Percentiles rank a stretch among this genome's conserved stretches.
phyloP scores from a whole-genome alignment of 257 asterid genomes.

The Penstemon barbatus region DNA sequence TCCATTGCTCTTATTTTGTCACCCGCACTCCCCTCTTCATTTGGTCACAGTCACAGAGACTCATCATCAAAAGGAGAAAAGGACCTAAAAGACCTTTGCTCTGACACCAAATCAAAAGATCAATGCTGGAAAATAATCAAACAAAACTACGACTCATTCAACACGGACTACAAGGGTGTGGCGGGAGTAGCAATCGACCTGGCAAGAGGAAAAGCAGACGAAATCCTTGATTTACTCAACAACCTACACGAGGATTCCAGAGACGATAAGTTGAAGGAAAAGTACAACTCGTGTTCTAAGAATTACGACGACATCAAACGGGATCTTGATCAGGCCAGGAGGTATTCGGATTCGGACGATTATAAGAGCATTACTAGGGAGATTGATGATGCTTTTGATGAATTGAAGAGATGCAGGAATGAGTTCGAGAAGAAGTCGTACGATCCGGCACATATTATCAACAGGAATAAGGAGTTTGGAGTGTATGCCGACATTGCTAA shows the following conservation, averaged over 20 bases:
- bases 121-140: conserved; percentile 26
- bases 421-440: conserved; percentile 2
- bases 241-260: not conserved
- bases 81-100: conserved; percentile 25
- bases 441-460: conserved; percentile 30
- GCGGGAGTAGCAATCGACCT: conserved; percentile 22
- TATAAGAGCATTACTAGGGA: not conserved
- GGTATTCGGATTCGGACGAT: not conserved
- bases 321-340: conserved; percentile 21
- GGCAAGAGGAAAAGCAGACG: conserved; percentile 15
- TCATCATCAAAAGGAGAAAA: not conserved
- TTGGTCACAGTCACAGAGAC: conserved; percentile 7
- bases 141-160: conserved; percentile 14
- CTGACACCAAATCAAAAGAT: conserved; percentile 11
- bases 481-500: conserved; percentile 21
- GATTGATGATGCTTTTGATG: conserved; percentile 24
- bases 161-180: conserved; percentile 1
- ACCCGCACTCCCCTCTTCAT: conserved; percentile 11
- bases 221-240: conserved; percentile 19
- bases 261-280: conserved; percentile 13
- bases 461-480: conserved; percentile 32
- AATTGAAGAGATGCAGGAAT: conserved; percentile 26
- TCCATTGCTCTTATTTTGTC: conserved; percentile 16
- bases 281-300: conserved; percentile 29
- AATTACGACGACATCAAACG: conserved; percentile 30